Percentiles rank a stretch among this genome's conserved stretches.
Conservation (phyloP, 495 filamentous ascomycete species). For the Hypoxylon crocopeplum region DNA sequence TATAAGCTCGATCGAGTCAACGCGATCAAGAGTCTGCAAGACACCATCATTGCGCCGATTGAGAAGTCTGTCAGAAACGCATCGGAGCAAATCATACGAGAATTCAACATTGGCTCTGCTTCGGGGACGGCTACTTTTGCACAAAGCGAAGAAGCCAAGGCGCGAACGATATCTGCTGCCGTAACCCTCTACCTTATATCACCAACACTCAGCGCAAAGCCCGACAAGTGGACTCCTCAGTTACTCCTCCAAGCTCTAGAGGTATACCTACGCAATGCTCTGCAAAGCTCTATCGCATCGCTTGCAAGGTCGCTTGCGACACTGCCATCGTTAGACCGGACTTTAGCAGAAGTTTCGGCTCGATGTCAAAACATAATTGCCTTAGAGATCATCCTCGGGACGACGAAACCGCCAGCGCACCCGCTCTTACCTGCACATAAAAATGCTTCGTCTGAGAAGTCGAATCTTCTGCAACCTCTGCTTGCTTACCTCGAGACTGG, state of each 20-base stretch:
- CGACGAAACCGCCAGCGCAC: conserved; percentile 68
- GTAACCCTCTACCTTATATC: conserved; percentile 84
- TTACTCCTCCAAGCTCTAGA: conserved; percentile 80
- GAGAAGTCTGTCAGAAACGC: conserved; percentile 71
- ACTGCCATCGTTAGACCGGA: conserved; percentile 81
- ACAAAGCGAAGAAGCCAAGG: conserved; percentile 79
- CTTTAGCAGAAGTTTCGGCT: conserved; percentile 79
- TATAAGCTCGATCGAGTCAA: conserved; percentile 75
- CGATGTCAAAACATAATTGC: conserved; percentile 91
- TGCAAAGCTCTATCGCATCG: conserved; percentile 75
- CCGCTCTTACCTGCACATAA: conserved; percentile 60
- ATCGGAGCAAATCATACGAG: conserved; percentile 80
- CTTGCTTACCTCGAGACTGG: conserved; percentile 83
- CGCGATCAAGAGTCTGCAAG: conserved; percentile 69
- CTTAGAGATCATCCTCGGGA: conserved; percentile 77
- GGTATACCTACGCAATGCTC: conserved; percentile 74
- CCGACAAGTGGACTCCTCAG: conserved; percentile 66
- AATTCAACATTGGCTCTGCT: conserved; percentile 82
- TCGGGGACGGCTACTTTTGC: conserved; percentile 67
- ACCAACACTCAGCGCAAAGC: conserved; percentile 56
- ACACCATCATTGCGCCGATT: conserved; percentile 69
- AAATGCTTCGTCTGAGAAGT: conserved; percentile 26
- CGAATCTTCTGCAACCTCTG: conserved; percentile 75
- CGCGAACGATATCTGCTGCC: conserved; percentile 74
- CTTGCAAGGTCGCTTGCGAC: conserved; percentile 76